phyloP scores from a whole-genome alignment of 75 land plant genomes.

The Cupressus sempervirens region DNA sequence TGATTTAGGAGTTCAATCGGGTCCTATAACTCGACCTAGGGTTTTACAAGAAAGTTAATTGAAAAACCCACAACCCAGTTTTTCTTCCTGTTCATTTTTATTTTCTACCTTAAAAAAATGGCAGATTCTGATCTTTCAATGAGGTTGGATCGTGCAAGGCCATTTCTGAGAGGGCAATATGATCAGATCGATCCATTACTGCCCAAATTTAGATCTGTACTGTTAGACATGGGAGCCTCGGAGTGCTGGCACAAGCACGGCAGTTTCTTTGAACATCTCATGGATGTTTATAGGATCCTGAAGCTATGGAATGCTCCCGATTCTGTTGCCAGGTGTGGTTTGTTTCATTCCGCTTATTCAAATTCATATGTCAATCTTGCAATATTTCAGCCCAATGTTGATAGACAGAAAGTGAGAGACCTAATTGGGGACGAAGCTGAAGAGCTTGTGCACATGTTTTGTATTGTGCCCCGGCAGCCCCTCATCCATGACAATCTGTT shows the following conservation, averaged over 20 bases:
- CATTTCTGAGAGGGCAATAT: constrained; percentile 71
- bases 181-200: constrained; percentile 33
- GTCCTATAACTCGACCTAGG: not conserved
- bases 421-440: constrained; percentile 74
- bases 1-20: no score
- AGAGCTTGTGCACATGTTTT: constrained; percentile 78
- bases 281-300: constrained; percentile 68
- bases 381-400: constrained; percentile 64
- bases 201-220: constrained; percentile 48
- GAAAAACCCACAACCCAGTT: not conserved
- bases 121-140: not conserved
- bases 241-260: constrained; percentile 99
- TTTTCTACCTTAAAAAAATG: not conserved
- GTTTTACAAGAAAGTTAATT: no score
- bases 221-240: constrained; percentile 64
- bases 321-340: constrained; percentile 53
- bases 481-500: constrained; percentile 76
- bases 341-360: constrained; percentile 90
- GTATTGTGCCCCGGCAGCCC: constrained; percentile 71
- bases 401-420: constrained; percentile 36
- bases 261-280: constrained; percentile 76
- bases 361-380: constrained; percentile 95
- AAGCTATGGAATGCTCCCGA: constrained; percentile 50
- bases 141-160: constrained; percentile 40
- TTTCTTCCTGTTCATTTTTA: no score